A percentile compares a stretch with the other conserved stretches of the same genome.
phyloP scores from a whole-genome alignment of 129 eudicot genomes.

The Oenanthe sinensis region DNA sequence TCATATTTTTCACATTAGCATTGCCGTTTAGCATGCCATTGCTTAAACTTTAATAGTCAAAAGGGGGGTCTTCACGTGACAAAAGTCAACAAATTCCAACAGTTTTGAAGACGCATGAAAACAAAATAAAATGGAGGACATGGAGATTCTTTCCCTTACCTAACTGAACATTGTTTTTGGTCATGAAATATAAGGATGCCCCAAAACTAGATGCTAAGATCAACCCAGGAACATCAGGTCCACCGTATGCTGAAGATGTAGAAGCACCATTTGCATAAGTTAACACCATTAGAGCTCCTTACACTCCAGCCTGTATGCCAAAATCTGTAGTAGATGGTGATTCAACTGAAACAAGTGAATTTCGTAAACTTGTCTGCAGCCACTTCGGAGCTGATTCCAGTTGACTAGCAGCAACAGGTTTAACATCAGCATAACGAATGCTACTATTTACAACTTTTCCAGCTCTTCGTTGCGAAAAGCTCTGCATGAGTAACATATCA shows the following conservation, averaged over 20 bases:
- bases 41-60: neutral
- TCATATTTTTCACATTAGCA: neutral
- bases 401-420: conserved; percentile 51
- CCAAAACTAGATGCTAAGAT: conserved; percentile 86
- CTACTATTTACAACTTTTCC: conserved; percentile 85
- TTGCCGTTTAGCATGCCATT: neutral
- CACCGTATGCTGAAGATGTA: conserved; percentile 40
- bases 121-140: neutral
- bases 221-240: conserved; percentile 94
- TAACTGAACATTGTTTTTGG: conserved; percentile 77
- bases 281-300: conserved; percentile 86
- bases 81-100: neutral
- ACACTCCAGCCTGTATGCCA: conserved; percentile 89
- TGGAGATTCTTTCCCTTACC: conserved; percentile 34
- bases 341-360: conserved; percentile 52
- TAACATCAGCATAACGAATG: conserved; percentile 92
- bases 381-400: conserved; percentile 77
- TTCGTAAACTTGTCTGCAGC: conserved; percentile 56
- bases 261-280: conserved; percentile 85
- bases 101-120: neutral
- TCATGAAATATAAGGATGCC: conserved; percentile 88
- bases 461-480: conserved; percentile 83
- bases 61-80: neutral
- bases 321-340: conserved; percentile 64
- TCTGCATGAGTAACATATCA: conserved; percentile 89